Conservation (phyloP, 1,284 basidiomycete species). For the Apiotrichum montevideense region DNA sequence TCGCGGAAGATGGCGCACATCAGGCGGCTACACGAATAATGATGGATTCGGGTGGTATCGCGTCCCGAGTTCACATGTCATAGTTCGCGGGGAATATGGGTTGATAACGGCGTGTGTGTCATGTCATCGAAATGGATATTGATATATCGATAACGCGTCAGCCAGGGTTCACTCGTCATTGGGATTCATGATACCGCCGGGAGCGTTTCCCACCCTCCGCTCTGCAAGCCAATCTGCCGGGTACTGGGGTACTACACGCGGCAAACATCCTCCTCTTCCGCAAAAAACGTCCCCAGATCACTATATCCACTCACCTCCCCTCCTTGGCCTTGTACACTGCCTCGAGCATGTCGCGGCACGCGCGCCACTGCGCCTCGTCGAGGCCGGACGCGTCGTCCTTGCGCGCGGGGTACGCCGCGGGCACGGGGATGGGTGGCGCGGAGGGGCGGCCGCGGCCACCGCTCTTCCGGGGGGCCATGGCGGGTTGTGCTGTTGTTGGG, state of each 20-base stretch:
- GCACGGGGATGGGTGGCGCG: slow-evolving; percentile 16
- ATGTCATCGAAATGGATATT: no score
- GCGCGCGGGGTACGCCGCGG: slow-evolving; percentile 28
- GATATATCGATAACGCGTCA: background rate
- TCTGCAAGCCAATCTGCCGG: no score
- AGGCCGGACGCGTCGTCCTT: slow-evolving; percentile 23
- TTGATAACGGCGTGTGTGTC: no score
- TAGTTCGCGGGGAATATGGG: no score
- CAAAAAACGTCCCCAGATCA: background rate
- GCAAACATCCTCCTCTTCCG: background rate
- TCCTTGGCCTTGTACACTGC: slow-evolving; percentile 38
- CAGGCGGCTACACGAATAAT: slow-evolving; percentile 19
- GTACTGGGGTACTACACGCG: no score
- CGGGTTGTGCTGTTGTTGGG: background rate
- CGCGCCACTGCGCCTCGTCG: slow-evolving; percentile 30
- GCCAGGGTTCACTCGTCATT: background rate
- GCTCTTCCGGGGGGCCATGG: background rate
- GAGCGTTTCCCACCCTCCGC: no score
- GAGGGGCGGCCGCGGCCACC: slow-evolving; percentile 6
- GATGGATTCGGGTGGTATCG: background rate
- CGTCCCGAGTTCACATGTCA: no score
- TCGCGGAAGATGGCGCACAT: slow-evolving; percentile 37
- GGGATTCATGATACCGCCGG: no score
- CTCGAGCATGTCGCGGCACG: slow-evolving; percentile 38
- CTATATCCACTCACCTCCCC: slow-evolving; percentile 27